These are phyloP conservation scores for Apiosordaria backusii DNA, from an alignment of 495 filamentous ascomycete species.

Conservation along the genomic window DNA sequence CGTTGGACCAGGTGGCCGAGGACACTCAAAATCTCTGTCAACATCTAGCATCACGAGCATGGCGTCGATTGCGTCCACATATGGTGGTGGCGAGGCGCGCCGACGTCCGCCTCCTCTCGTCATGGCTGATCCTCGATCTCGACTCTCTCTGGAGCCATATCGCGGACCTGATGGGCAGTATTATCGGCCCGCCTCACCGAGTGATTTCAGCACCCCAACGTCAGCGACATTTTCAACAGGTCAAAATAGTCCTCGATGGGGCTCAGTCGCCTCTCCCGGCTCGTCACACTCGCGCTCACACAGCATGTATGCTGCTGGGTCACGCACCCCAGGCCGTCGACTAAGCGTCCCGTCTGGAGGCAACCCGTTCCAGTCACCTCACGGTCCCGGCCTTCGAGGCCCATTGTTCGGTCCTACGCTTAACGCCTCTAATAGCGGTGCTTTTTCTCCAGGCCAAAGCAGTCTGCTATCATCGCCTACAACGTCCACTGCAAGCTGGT, in stretches of 20 bases:
- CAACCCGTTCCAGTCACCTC: slow-evolving; percentile 70
- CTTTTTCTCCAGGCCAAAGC: slow-evolving; percentile 50
- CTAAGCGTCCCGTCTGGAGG: slow-evolving; percentile 75
- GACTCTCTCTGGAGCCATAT: slow-evolving; percentile 62
- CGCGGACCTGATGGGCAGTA: slow-evolving; percentile 49
- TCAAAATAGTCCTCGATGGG: slow-evolving; percentile 69
- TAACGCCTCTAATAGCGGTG: slow-evolving; percentile 49
- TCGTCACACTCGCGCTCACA: slow-evolving; percentile 60
- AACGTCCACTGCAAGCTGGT: slow-evolving; percentile 58
- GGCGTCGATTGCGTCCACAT: slow-evolving; percentile 68
- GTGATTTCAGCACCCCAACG: slow-evolving; percentile 71
- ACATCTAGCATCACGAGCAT: slow-evolving; percentile 66
- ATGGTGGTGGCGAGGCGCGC: slow-evolving; percentile 58
- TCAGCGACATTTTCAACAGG: slow-evolving; percentile 71
- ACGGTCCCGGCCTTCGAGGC: slow-evolving; percentile 52
- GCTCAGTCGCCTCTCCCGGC: slow-evolving; percentile 64
- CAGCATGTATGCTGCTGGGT: slow-evolving; percentile 58
- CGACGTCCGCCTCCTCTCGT: slow-evolving; percentile 77
- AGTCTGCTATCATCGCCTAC: slow-evolving; percentile 68
- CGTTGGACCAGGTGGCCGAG: slow-evolving; percentile 60
- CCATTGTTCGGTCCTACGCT: slow-evolving; percentile 55
- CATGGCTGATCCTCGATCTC: slow-evolving; percentile 70
- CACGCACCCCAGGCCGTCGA: slow-evolving; percentile 65
- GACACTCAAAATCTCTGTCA: slow-evolving; percentile 79
- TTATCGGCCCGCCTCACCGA: slow-evolving; percentile 57